Conservation (phyloP, 2,329 filamentous ascomycete genomes). For the Exophiala sideris region DNA sequence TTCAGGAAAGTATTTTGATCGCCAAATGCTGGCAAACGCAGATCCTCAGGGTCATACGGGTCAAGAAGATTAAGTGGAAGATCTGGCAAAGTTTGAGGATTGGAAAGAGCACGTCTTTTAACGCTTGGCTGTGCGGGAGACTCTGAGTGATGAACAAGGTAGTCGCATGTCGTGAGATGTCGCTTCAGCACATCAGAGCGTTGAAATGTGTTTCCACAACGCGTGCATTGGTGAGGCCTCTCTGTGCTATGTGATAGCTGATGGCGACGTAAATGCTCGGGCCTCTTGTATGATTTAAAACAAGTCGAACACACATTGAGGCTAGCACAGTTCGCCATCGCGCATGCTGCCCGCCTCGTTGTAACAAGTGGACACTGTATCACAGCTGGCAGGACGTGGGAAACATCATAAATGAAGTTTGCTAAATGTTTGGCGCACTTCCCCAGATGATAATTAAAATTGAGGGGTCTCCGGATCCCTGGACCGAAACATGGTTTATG, state of each 20-base stretch:
- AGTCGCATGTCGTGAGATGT: slow-evolving; percentile 24
- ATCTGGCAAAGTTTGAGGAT: too few relatives aligned
- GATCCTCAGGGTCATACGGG: not conserved
- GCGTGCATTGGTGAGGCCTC: slow-evolving; percentile 34
- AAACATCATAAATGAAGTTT: too few relatives aligned
- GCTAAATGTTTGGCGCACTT: too few relatives aligned
- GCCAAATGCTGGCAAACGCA: slow-evolving; percentile 1
- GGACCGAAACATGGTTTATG: too few relatives aligned
- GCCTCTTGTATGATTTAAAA: slow-evolving; percentile 37
- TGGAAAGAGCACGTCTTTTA: too few relatives aligned
- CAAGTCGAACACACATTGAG: slow-evolving; percentile 34
- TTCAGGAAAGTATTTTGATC: slow-evolving; percentile 15
- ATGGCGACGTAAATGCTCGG: slow-evolving; percentile 39
- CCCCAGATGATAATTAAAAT: too few relatives aligned
- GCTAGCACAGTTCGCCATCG: slow-evolving; percentile 5
- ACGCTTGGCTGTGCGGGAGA: too few relatives aligned
- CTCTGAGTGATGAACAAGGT: not conserved
- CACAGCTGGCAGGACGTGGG: too few relatives aligned
- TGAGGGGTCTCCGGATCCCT: too few relatives aligned
- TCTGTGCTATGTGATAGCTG: slow-evolving; percentile 33
- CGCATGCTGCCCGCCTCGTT: not conserved
- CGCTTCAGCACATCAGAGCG: slow-evolving; percentile 39
- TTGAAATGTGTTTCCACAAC: slow-evolving; percentile 36
- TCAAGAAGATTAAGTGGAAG: too few relatives aligned
- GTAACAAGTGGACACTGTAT: too few relatives aligned